These are phyloP conservation scores for Chaetomidium leptoderma DNA, from an alignment of 495 filamentous ascomycete genomes.

Conservation along the genomic window DNA sequence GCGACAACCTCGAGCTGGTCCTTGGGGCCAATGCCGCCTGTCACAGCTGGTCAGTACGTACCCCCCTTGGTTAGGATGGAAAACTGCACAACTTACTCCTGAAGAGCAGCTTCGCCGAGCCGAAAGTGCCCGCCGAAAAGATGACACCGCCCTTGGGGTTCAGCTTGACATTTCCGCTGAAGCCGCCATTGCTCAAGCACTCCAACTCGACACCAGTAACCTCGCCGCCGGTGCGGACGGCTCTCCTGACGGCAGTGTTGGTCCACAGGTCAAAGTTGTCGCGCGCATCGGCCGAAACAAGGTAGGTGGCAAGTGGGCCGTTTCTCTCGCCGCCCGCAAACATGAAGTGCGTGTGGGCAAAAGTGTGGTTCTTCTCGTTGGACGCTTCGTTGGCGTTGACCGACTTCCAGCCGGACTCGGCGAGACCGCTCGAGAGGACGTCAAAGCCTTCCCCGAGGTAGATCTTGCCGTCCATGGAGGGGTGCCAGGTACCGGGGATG, in stretches of 20 bases:
- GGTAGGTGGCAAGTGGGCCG: conserved; percentile 70
- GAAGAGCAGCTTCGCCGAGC: conserved; percentile 65
- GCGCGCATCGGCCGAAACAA: conserved; percentile 55
- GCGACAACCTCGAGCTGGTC: conserved; percentile 58
- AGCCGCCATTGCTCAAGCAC: conserved; percentile 50
- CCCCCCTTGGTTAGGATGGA: background rate
- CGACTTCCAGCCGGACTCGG: conserved; percentile 55
- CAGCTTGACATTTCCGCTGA: conserved; percentile 55
- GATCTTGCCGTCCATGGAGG: conserved; percentile 61
- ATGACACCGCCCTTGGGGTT: conserved; percentile 61
- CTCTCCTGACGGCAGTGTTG: conserved; percentile 59
- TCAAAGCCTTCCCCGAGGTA: conserved; percentile 65
- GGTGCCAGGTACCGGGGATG: conserved; percentile 64
- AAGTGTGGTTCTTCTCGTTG: conserved; percentile 61
- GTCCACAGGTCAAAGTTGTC: conserved; percentile 63
- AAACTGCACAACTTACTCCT: conserved; percentile 33
- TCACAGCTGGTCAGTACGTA: conserved; percentile 5
- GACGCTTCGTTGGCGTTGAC: conserved; percentile 58
- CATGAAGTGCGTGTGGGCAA: conserved; percentile 65
- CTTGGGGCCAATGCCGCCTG: conserved; percentile 56
- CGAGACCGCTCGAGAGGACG: conserved; percentile 54
- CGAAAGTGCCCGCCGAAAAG: conserved; percentile 64
- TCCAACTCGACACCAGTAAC: conserved; percentile 66
- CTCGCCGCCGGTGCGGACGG: conserved; percentile 57
- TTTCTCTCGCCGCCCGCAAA: conserved; percentile 60